A percentile compares a stretch with the other conserved stretches of the same genome.
Evolutionary conservation across 2,329 filamentous ascomycete species (phyloP).

Genomic region (Monilinia fructicola): DNA sequence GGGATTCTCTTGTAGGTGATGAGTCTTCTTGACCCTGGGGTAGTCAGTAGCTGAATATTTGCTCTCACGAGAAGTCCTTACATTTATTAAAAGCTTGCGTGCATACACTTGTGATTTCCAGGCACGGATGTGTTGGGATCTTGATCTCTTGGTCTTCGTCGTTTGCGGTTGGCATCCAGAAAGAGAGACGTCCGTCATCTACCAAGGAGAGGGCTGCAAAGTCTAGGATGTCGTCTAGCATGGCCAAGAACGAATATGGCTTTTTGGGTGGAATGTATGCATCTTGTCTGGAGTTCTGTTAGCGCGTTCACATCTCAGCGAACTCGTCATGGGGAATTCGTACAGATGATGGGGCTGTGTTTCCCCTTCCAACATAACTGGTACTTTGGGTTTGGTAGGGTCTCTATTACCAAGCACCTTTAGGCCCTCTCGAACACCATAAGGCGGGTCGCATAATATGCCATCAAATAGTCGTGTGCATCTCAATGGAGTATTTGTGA

Average conservation of each 20-base stretch:
- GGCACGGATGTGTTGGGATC: conserved; percentile 71
- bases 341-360: conserved; percentile 60
- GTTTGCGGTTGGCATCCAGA: conserved; percentile 97
- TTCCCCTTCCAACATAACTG: conserved; percentile 67
- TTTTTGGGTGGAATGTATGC: conserved; percentile 84
- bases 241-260: conserved; percentile 86
- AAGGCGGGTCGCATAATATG: conserved; percentile 93
- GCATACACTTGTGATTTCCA: conserved; percentile 74
- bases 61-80: conserved; percentile 43
- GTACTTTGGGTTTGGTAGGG: conserved; percentile 55
- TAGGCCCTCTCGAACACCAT: conserved; percentile 89
- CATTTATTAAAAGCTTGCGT: conserved; percentile 89
- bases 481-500: conserved; percentile 81
- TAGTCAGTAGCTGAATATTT: conserved; percentile 25
- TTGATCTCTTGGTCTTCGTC: conserved; percentile 73
- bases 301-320: conserved; percentile 14
- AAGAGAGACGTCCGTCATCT: conserved; percentile 74
- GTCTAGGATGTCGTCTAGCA: conserved; percentile 84
- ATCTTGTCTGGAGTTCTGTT: conserved; percentile 47
- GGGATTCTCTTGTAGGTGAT: conserved; percentile 78
- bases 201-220: conserved; percentile 79
- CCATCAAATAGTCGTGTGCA: conserved; percentile 68
- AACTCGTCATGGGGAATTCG: conserved; percentile 36
- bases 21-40: conserved; percentile 76
- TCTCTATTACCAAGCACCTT: conserved; percentile 81